Percentiles rank a stretch among this genome's conserved stretches.
These are phyloP conservation scores for Kwoniella bestiolae DNA, from an alignment of 768 basidiomycete species.

Conservation along the genomic window DNA sequence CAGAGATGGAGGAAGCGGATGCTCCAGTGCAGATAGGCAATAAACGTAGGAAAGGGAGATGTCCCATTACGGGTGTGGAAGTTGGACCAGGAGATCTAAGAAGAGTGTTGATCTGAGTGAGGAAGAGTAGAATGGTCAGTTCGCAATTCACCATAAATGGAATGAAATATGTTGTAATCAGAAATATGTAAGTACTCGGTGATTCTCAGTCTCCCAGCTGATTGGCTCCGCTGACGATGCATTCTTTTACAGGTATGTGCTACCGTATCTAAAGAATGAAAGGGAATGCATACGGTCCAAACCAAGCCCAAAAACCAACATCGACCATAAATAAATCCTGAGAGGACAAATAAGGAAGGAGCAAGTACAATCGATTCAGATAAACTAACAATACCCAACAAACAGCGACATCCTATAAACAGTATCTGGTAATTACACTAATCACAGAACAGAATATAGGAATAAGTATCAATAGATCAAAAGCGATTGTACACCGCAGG, in stretches of 20 bases:
- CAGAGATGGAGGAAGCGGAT: slow-evolving; percentile 7
- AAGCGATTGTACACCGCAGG: neutral
- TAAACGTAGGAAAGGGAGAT: slow-evolving; percentile 63
- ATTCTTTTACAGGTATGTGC: neutral
- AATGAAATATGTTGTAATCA: too few relatives aligned
- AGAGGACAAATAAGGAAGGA: neutral
- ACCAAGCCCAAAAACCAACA: neutral
- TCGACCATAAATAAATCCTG: neutral
- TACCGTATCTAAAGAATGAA: neutral
- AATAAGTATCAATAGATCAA: neutral
- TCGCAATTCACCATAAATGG: too few relatives aligned
- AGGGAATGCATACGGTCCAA: neutral
- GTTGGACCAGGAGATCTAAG: slow-evolving; percentile 79
- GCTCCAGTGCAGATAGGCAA: neutral
- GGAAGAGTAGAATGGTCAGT: too few relatives aligned
- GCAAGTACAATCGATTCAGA: neutral
- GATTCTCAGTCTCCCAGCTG: neutral
- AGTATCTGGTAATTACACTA: neutral
- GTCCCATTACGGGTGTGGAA: slow-evolving; percentile 83
- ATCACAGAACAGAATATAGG: neutral
- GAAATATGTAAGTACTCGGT: slow-evolving; percentile 5
- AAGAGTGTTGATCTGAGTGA: slow-evolving; percentile 84
- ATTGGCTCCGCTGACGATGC: neutral
- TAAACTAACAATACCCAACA: neutral
- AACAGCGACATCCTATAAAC: neutral